Evolutionary conservation across 2,329 filamentous ascomycete species (phyloP), one percentile per base, ranked within the genome.

Genomic region (Myriangium duriaei): DNA sequence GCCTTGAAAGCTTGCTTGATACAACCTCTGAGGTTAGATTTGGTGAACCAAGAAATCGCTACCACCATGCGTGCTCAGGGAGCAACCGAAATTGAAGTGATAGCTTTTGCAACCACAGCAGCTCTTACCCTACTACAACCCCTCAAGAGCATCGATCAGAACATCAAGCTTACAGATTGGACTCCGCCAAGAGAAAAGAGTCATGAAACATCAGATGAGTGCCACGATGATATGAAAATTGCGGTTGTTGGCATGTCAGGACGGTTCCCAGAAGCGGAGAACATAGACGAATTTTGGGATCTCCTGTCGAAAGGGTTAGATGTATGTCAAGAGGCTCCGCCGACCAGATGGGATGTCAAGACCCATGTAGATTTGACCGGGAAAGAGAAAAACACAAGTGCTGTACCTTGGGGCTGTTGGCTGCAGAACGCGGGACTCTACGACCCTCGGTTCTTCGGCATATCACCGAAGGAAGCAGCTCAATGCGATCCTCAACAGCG

Each of bases 241-340:
- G 51, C 51, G n/a, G 48, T 53, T 28, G 42, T 53, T 12, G 46
- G 46, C 14, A 48, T 51, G 45, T 47, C 45, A 10, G 47, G 52
- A 37, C 41, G 49, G 4, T 43, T 51, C 21, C 50, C 51, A 4
- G 43, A 40, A 26, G 44, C 48, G 4, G 35, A 45, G 12, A 42
- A 48, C 32, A 38, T 43, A n/a, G 50, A 60, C 13, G 44, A 46
- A 13, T 56, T 62, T 35, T 62, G 60, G 60, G 45, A 61, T 12
- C 29, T 62, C 2, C 39, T 63, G 2, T 39, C 52, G 9, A 12
- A 49, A 3, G 59, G 39, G 6, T 28, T 41, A n/a, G 39, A 41
- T 19, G 32, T 29, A 24, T 34, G 37, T 19, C 33, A 41, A 30
- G 14, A 37, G 21, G 30, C 34, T 21, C 40, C 40, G 21, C 30